Conservation (phyloP, 495 filamentous ascomycete genomes). For the Halenospora varia region DNA sequence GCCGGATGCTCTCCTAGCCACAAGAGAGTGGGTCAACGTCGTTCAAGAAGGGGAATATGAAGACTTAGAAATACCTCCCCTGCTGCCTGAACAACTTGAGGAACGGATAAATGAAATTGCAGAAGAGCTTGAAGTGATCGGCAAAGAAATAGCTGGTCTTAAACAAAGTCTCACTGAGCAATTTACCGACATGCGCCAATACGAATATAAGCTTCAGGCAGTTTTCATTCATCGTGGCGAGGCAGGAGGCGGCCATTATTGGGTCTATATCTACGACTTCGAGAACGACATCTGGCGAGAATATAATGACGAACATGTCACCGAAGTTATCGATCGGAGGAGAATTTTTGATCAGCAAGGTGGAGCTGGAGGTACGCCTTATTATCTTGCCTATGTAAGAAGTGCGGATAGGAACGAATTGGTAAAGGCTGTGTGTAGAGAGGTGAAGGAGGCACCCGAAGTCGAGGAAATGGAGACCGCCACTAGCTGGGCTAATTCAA, state of each 20-base stretch:
- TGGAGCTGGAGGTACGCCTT: conserved; percentile 66
- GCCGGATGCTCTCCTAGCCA: conserved; percentile 23
- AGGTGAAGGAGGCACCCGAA: conserved; percentile 21
- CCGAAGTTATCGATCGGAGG: conserved; percentile 53
- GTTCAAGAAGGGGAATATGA: conserved; percentile 25
- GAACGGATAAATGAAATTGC: conserved; percentile 16
- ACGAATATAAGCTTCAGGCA: conserved; percentile 82
- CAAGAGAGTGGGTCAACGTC: conserved; percentile 23
- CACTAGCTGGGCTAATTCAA: background rate
- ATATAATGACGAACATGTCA: conserved; percentile 87
- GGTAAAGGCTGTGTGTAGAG: conserved; percentile 42
- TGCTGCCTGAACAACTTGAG: conserved; percentile 21
- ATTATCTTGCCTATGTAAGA: conserved; percentile 83
- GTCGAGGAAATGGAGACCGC: conserved; percentile 3
- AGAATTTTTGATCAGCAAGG: conserved; percentile 61
- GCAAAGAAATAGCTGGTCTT: conserved; percentile 12
- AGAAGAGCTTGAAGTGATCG: conserved; percentile 21
- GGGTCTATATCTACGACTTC: conserved; percentile 94
- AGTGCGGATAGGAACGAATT: conserved; percentile 56
- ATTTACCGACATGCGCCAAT: conserved; percentile 53
- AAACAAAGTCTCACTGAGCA: conserved; percentile 48
- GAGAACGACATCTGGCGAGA: conserved; percentile 76
- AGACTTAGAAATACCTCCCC: conserved; percentile 13
- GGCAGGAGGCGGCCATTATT: conserved; percentile 78
- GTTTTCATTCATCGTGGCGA: conserved; percentile 85